Evolutionary conservation across 768 basidiomycete genomes (phyloP).

Genomic region (Pisolithus tinctorius): DNA sequence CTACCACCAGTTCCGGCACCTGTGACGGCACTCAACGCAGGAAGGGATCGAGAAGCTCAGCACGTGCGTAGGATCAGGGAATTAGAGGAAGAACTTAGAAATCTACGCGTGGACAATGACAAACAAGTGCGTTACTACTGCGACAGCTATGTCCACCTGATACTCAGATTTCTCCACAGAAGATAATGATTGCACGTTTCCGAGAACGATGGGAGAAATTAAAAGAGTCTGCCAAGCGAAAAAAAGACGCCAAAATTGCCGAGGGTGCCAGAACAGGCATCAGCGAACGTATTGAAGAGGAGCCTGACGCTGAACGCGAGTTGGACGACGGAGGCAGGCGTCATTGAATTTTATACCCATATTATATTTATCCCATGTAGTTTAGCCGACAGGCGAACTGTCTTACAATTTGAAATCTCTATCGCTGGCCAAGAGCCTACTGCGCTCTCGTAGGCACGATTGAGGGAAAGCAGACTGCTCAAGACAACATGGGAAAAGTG

Average conservation of each 20-base stretch:
- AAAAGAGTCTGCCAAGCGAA: slow-evolving; percentile 81
- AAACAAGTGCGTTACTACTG: slow-evolving; percentile 54
- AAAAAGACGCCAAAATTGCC: slow-evolving; percentile 65
- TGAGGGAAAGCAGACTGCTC: no score
- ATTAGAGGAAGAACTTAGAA: slow-evolving; percentile 71
- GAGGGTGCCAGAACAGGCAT: slow-evolving; percentile 38
- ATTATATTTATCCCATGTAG: no score
- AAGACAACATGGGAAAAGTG: no score
- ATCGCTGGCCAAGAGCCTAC: no score
- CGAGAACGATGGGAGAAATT: slow-evolving; percentile 86
- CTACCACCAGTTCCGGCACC: slow-evolving; percentile 41
- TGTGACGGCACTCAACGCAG: slow-evolving; percentile 43
- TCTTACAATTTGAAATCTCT: no score
- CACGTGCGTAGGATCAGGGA: slow-evolving; percentile 54
- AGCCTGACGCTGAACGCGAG: slow-evolving; percentile 61
- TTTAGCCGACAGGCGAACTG: no score
- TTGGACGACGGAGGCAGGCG: slow-evolving; percentile 24
- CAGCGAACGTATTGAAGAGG: slow-evolving; percentile 64
- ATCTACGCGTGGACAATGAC: slow-evolving; percentile 64
- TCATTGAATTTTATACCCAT: neutral
- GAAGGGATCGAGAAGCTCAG: slow-evolving; percentile 51
- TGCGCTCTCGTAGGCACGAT: no score
- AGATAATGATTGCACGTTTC: slow-evolving; percentile 76
- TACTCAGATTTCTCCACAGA: slow-evolving; percentile 37
- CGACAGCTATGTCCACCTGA: slow-evolving; percentile 6